A percentile compares a stretch with the other conserved stretches of the same genome.
Evolutionary conservation across 306 rosid genomes (phyloP).

Genomic region (Erythrophleum fordii): DNA sequence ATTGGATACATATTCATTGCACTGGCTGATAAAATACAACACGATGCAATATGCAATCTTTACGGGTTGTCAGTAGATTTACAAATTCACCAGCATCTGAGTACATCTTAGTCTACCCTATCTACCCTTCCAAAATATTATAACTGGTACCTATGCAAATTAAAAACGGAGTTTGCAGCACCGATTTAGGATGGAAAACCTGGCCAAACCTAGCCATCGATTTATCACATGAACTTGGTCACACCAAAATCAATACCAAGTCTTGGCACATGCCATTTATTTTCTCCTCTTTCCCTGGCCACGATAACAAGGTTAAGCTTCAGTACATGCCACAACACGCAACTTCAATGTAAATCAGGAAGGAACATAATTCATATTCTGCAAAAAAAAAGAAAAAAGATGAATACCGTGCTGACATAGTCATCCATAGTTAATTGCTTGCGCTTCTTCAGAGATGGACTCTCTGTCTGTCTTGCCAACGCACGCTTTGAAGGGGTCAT

Average conservation of each 20-base stretch:
- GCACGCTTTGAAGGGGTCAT: slow-evolving; percentile 88
- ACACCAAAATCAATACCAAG: slow-evolving; percentile 29
- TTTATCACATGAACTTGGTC: slow-evolving; percentile 10
- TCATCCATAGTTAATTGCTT: slow-evolving; percentile 89
- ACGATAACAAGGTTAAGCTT: slow-evolving; percentile 23
- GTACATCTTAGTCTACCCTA: slow-evolving; percentile 25
- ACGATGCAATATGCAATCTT: slow-evolving; percentile 18
- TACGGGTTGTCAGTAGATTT: slow-evolving; percentile 16
- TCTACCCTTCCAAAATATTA: slow-evolving; percentile 14
- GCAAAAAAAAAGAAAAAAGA: not conserved
- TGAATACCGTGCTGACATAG: slow-evolving; percentile 63
- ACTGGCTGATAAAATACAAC: slow-evolving; percentile 8
- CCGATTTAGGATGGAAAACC: not conserved
- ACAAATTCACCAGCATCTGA: slow-evolving; percentile 11
- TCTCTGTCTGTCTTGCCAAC: slow-evolving; percentile 74
- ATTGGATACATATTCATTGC: slow-evolving; percentile 3
- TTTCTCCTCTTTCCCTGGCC: slow-evolving; percentile 92
- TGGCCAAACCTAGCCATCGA: not conserved
- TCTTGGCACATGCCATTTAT: slow-evolving; percentile 37
- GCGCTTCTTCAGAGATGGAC: slow-evolving; percentile 77
- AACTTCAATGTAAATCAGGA: not conserved
- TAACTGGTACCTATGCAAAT: not conserved
- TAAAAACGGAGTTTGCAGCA: not conserved
- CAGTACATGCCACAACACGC: slow-evolving; percentile 28
- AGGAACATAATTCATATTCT: not conserved